These are phyloP conservation scores for Ophiostoma ips DNA, from an alignment of 2,329 filamentous ascomycete species.

Conservation along the genomic window DNA sequence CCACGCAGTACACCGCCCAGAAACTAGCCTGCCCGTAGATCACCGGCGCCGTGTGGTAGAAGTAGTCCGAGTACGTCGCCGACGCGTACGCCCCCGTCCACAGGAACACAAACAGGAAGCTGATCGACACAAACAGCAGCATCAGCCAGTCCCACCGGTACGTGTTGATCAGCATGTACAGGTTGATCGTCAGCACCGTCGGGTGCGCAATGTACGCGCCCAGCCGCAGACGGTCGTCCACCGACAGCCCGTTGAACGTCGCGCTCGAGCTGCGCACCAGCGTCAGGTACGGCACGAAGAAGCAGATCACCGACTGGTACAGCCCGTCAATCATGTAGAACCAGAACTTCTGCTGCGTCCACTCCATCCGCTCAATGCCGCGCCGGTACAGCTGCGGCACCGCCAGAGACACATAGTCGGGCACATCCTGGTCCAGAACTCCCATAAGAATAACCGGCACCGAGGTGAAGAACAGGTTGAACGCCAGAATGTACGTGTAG, in stretches of 20 bases:
- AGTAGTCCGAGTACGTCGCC: constrained; percentile 32
- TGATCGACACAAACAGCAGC: constrained; percentile 65
- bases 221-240: constrained; percentile 70
- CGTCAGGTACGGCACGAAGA: constrained; percentile 81
- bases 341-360: constrained; percentile 96
- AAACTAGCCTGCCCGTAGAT: constrained; percentile 72
- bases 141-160: constrained; percentile 99
- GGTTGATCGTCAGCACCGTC: constrained; percentile 77
- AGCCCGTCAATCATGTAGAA: constrained; percentile 88
- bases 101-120: constrained; percentile 78
- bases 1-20: constrained; percentile 73
- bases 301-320: constrained; percentile 88
- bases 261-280: constrained; percentile 57
- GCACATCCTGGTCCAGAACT: constrained; percentile 92
- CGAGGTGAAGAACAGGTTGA: constrained; percentile 94
- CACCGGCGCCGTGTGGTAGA: constrained; percentile 67
- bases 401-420: constrained; percentile 81
- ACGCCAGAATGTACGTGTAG: constrained; percentile 92
- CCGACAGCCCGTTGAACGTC: constrained; percentile 50
- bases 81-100: constrained; percentile 81
- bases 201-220: constrained; percentile 78
- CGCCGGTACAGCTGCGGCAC: constrained; percentile 91
- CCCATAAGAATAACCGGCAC: constrained; percentile 91
- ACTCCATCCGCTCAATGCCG: constrained; percentile 91
- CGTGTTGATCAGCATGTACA: constrained; percentile 89